These are phyloP conservation scores for Wickerhamomyces bovis DNA, from an alignment of 805 yeast genomes.

Conservation along the genomic window DNA sequence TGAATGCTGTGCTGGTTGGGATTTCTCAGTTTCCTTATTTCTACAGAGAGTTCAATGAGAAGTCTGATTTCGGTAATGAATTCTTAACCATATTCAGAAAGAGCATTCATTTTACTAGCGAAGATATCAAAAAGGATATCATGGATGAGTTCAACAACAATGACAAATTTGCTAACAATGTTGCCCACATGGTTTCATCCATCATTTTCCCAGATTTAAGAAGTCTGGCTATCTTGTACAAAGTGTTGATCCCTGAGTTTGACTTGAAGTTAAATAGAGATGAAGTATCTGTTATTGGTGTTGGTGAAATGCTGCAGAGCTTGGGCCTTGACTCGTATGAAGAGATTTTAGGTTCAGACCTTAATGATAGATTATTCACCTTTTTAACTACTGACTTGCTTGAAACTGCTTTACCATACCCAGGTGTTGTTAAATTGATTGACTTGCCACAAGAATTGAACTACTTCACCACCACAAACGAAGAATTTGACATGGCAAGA, in stretches of 20 bases:
- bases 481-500: neutral
- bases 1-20: neutral
- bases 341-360: slow-evolving; percentile 1
- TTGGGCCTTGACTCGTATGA: slow-evolving; percentile 7
- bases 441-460: slow-evolving; percentile 44
- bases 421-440: slow-evolving; percentile 48
- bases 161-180: slow-evolving; percentile 5
- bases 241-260: slow-evolving; percentile 14
- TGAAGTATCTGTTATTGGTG: neutral
- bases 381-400: neutral
- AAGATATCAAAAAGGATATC: neutral
- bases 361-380: neutral
- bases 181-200: slow-evolving; percentile 6
- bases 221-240: slow-evolving; percentile 16
- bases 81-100: neutral
- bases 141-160: slow-evolving; percentile 1
- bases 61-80: neutral
- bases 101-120: neutral
- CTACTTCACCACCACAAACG: slow-evolving; percentile 29
- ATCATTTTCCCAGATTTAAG: slow-evolving; percentile 16
- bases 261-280: slow-evolving; percentile 4
- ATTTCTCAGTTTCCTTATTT: neutral
- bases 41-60: neutral
- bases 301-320: slow-evolving; percentile 9
- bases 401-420: slow-evolving; percentile 28